phyloP scores from a whole-genome alignment of 1,139 yeast genomes.

The Nakaseomyces delphensis region DNA sequence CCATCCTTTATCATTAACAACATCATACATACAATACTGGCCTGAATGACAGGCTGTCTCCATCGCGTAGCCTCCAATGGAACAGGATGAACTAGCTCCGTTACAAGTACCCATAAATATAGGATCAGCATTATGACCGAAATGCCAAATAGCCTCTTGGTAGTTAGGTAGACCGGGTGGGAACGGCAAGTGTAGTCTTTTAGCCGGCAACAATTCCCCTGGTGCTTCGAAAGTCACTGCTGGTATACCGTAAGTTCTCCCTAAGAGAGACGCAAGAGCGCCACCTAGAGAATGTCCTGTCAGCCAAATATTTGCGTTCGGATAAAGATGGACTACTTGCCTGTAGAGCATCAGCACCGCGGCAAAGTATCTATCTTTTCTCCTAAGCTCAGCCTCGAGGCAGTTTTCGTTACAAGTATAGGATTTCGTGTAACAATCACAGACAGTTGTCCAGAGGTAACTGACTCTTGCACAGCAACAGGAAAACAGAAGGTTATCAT shows the following conservation, averaged over 20 bases:
- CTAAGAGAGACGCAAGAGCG: conserved; percentile 69
- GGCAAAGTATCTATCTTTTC: conserved; percentile 73
- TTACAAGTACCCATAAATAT: conserved; percentile 94
- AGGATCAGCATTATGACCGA: conserved; percentile 97
- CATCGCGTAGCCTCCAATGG: conserved; percentile 94
- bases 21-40: conserved; percentile 78
- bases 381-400: conserved; percentile 63
- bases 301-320: conserved; percentile 71
- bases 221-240: conserved; percentile 90
- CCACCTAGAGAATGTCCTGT: conserved; percentile 98
- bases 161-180: conserved; percentile 84
- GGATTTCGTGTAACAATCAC: conserved; percentile 82
- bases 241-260: conserved; percentile 85
- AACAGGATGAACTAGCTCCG: conserved; percentile 87
- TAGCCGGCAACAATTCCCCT: conserved; percentile 78
- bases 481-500: conserved; percentile 82
- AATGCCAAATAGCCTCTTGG: conserved; percentile 83
- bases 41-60: conserved; percentile 96
- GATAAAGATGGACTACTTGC: conserved; percentile 61
- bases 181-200: conserved; percentile 77
- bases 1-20: conserved; percentile 87
- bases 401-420: conserved; percentile 88
- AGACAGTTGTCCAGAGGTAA: conserved; percentile 89
- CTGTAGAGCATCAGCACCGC: conserved; percentile 73
- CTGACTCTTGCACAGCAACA: conserved; percentile 95